These are phyloP conservation scores for Trichosporon asahii DNA, from an alignment of 1,284 basidiomycete species.

Conservation along the genomic window DNA sequence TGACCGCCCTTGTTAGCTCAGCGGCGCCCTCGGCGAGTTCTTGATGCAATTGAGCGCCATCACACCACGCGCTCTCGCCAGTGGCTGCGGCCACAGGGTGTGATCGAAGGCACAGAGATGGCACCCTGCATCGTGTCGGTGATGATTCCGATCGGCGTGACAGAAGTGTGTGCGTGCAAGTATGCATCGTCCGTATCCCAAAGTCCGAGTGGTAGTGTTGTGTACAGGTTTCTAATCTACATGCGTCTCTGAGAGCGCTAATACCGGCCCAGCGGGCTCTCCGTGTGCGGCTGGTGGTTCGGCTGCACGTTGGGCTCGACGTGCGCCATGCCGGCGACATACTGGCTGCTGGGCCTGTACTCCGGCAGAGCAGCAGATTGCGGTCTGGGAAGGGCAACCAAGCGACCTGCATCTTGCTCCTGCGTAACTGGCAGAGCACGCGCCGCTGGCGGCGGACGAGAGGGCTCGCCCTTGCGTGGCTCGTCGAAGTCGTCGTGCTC, in stretches of 20 bases:
- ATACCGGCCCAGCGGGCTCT: background rate
- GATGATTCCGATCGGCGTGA: too few species aligned
- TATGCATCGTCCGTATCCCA: background rate
- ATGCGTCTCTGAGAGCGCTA: background rate
- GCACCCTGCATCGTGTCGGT: background rate
- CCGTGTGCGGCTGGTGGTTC: too few species aligned
- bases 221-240: conserved; percentile 1
- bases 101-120: background rate
- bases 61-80: background rate
- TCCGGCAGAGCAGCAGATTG: background rate
- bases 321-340: background rate
- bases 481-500: background rate
- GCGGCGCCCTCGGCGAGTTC: background rate
- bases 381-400: background rate
- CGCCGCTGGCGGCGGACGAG: background rate
- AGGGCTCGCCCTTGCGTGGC: background rate
- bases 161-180: background rate
- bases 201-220: background rate
- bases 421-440: background rate
- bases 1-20: background rate
- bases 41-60: background rate
- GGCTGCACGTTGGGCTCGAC: too few species aligned
- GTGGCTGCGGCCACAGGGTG: background rate
- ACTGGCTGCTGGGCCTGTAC: conserved; percentile 6
- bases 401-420: background rate